Percentiles rank a stretch among this genome's conserved stretches.
These are phyloP conservation scores for Phytopythium helicoides DNA, from an alignment of 352 stramenopile genomes.

Conservation along the genomic window DNA sequence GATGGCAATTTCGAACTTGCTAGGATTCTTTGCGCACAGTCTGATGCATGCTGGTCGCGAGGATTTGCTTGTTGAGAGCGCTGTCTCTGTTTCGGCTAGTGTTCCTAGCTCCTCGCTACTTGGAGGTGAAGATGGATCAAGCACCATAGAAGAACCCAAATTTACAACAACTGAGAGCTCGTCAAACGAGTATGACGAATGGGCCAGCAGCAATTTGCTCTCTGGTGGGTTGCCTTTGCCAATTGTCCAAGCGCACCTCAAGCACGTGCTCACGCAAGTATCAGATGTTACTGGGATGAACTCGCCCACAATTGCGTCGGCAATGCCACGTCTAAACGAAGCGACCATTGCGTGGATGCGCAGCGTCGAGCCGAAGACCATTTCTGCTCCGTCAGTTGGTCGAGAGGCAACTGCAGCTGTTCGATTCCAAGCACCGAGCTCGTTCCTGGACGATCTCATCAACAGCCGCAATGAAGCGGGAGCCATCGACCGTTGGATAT, in stretches of 20 bases:
- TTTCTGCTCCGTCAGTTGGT: conserved; percentile 25
- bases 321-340: conserved; percentile 38
- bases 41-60: conserved; percentile 59
- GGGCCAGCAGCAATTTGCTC: conserved; percentile 70
- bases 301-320: conserved; percentile 7
- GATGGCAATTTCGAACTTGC: conserved; percentile 71
- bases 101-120: conserved; percentile 23
- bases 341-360: conserved; percentile 54
- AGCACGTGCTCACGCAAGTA: conserved; percentile 43
- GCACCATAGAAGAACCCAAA: conserved; percentile 33
- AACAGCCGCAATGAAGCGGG: conserved; percentile 52
- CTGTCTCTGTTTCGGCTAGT: conserved; percentile 9
- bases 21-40: conserved; percentile 67
- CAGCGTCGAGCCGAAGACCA: conserved; percentile 59
- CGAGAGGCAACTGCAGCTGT: conserved; percentile 13
- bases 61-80: conserved; percentile 57
- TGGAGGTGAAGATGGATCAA: conserved; percentile 16
- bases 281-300: conserved; percentile 48
- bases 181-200: conserved; percentile 82
- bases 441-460: conserved; percentile 73
- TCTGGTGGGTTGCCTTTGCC: conserved; percentile 65
- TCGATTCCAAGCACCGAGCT: conserved; percentile 17
- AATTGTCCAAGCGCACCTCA: conserved; percentile 64
- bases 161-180: conserved; percentile 52
- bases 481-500: conserved; percentile 73